Percentiles rank a stretch among this genome's conserved stretches.
Evolutionary conservation across 1,139 yeast genomes (phyloP).

Genomic region (Blastobotrys niveus): DNA sequence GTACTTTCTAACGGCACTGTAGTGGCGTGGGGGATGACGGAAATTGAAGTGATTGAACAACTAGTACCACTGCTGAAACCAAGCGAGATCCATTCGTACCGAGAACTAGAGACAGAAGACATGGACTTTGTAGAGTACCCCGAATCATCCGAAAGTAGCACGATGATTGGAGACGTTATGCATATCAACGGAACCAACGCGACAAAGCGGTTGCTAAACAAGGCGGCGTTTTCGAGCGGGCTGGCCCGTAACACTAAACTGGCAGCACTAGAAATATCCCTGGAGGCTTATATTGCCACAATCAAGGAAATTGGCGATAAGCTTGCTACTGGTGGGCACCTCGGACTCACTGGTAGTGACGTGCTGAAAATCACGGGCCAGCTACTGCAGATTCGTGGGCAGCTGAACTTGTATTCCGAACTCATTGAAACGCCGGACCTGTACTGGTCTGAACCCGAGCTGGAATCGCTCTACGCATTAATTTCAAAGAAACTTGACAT

Average conservation of each 20-base stretch:
- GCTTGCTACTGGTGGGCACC: conserved; percentile 54
- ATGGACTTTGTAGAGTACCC: conserved; percentile 65
- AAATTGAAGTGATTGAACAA: conserved; percentile 44
- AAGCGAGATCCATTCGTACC: conserved; percentile 49
- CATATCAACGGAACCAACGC: conserved; percentile 49
- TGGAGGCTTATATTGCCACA: conserved; percentile 59
- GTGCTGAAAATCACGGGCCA: conserved; percentile 68
- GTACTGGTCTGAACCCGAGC: conserved; percentile 85
- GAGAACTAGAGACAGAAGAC: conserved; percentile 67
- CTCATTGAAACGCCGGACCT: conserved; percentile 87
- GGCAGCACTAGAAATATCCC: conserved; percentile 65
- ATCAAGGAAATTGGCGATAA: conserved; percentile 62
- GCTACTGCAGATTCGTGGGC: conserved; percentile 68
- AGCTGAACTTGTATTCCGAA: conserved; percentile 79
- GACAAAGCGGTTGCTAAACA: conserved; percentile 55
- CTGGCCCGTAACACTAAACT: conserved; percentile 78
- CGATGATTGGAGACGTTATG: conserved; percentile 63
- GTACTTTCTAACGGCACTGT: conserved; percentile 67
- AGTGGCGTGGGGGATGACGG: conserved; percentile 71
- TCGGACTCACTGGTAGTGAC: conserved; percentile 54
- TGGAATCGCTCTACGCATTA: conserved; percentile 67
- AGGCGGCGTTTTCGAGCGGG: conserved; percentile 86
- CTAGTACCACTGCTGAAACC: conserved; percentile 42
- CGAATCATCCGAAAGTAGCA: conserved; percentile 22
- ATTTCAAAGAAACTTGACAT: conserved; percentile 71